Base-by-base conservation (phyloP, 2,329 filamentous ascomycete genomes). In the Bipolaris oryzae region DNA sequence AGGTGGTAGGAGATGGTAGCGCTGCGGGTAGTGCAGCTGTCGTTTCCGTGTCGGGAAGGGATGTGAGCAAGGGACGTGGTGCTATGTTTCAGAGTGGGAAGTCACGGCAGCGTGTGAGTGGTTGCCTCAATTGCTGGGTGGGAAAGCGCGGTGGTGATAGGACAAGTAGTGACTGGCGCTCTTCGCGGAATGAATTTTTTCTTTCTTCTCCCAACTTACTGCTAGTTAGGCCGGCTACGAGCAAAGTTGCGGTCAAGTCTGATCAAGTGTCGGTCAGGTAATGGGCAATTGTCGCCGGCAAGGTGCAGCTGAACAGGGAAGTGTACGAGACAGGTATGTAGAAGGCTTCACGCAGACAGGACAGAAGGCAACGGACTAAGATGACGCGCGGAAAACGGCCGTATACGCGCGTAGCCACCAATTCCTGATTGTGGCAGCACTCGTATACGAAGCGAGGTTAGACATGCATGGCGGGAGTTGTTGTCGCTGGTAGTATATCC, bases 401-500 rank as follows among this genome's bases (percentile, higher is more conserved):
- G 10, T 31, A 31, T 31, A 31, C 28, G 28, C 28, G 28, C 28
- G 28, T 31, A 31, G 28, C 28, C 28, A 10, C 28, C 28, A 13
- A 31, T 31, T 31, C 28, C 10, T 31, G 28, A 5, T 13, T 13
- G 10, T 13, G 10, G 28, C 10, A 31, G 28, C 28, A 13, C 10
- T 31, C 10, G 33, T 41, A 34, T 38, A 45, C 37, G 48, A 53
- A 11, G 41, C 50, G 34, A 59, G 43, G 55, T 57, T 44, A 44
- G 50, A 53, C 54, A 39, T 21, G 37, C 16, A 51, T 53, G 16
- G 46, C 51, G 53, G 61, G 57, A 38, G 64, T 50, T 57, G 62
- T 61, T 64, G 51, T 49, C 57, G 54, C 45, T 50, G 47, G 50
- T 4, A 57, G 56, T n/a, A n/a, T 64, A 50, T 50, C 58, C 55